These are phyloP conservation scores for Solanum sejunctum DNA, from an alignment of 257 asterid species.

Conservation along the genomic window DNA sequence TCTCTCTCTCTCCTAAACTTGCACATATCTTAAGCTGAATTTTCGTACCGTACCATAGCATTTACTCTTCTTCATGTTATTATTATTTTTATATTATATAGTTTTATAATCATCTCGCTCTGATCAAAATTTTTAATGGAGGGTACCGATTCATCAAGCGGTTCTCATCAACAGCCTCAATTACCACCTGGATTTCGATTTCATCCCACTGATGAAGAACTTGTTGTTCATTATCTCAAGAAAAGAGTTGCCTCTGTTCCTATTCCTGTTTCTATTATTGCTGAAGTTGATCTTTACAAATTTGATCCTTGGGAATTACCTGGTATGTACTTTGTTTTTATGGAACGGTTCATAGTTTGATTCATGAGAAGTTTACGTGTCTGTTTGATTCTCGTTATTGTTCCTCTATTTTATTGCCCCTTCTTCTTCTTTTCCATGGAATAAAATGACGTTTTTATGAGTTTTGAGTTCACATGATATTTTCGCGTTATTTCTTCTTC, in stretches of 20 bases:
- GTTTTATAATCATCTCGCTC: not conserved
- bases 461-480: not conserved
- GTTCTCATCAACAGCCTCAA: slow-evolving; percentile 28
- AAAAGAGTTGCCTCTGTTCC: slow-evolving; percentile 36
- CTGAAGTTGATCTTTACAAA: slow-evolving; percentile 41
- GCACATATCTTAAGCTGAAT: not conserved
- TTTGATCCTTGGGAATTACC: slow-evolving; percentile 55
- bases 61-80: not conserved
- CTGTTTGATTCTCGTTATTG: not conserved
- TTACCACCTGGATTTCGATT: slow-evolving; percentile 47
- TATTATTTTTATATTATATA: not conserved
- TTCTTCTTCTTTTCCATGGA: not conserved
- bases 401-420: too few species aligned
- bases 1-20: not conserved
- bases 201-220: slow-evolving; percentile 48
- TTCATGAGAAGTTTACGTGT: not conserved
- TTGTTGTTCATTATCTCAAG: slow-evolving; percentile 41
- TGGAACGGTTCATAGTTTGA: not conserved
- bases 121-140: slow-evolving; percentile 7
- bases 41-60: not conserved
- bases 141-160: slow-evolving; percentile 29
- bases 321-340: slow-evolving; percentile 3
- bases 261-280: slow-evolving; percentile 36
- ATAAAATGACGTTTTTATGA: too few species aligned
- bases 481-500: not conserved